Percentiles rank a stretch among this genome's conserved stretches.
Conservation (phyloP, 495 filamentous ascomycete genomes). For the Penicillium silybi region DNA sequence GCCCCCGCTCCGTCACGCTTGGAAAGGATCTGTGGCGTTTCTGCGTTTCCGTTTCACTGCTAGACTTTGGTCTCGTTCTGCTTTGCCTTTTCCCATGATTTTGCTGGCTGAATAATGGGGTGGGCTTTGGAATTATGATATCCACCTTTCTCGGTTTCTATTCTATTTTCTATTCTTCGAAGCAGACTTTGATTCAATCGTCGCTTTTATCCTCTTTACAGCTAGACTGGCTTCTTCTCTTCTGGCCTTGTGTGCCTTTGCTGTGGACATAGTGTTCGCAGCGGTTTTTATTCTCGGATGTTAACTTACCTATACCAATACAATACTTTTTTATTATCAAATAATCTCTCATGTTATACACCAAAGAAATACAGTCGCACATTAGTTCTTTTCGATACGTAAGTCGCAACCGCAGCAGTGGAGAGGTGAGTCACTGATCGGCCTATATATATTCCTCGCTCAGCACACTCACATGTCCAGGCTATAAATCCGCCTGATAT, state of each 20-base stretch:
- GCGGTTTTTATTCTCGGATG: not conserved
- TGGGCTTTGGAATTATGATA: conserved; percentile 29
- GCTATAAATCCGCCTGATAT: too few relatives aligned
- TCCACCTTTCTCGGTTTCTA: conserved; percentile 17
- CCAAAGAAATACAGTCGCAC: too few relatives aligned
- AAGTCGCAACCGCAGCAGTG: too few relatives aligned
- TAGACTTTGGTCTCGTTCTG: conserved; percentile 18
- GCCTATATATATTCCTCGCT: too few relatives aligned
- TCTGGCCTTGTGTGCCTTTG: not conserved
- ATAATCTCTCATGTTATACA: not conserved
- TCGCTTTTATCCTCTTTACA: not conserved
- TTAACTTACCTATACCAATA: not conserved
- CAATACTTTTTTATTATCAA: not conserved
- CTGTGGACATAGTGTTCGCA: not conserved
- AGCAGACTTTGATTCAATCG: not conserved
- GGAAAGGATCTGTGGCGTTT: not conserved
- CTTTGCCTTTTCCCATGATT: conserved; percentile 9
- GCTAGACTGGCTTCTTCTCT: not conserved
- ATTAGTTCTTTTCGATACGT: too few relatives aligned
- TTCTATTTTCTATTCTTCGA: not conserved
- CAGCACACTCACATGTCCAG: too few relatives aligned
- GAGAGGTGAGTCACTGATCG: too few relatives aligned
- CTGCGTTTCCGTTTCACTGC: conserved; percentile 8
- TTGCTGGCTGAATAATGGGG: conserved; percentile 11
- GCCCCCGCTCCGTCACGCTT: conserved; percentile 8